Base-by-base conservation (phyloP, 352 stramenopile species). In the Globisporangium uncinulatum region DNA sequence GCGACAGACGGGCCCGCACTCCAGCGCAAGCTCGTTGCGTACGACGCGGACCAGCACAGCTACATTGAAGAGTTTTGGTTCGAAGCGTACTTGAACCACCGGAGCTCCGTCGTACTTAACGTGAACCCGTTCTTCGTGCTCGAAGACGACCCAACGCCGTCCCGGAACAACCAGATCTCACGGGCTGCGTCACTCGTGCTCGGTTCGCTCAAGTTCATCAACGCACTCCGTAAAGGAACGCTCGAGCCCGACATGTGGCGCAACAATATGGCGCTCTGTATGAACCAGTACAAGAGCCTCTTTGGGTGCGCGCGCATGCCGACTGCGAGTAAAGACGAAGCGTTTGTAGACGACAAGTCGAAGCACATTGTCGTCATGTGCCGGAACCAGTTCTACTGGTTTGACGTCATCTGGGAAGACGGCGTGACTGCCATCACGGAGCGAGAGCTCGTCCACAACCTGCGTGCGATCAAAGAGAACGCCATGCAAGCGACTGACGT, bases 121-220 rank as follows among this genome's bases (percentile, higher is more conserved):
- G 80, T 98, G 20, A 99, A 99, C 69, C 94, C 95, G 32, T 98
- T 97, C 68, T 98, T 98, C 79, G 78, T 98, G 36, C 63, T 98
- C 36, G 91, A 98, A 57, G 85, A 94, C 66, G 87, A 96, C 64
- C 81, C 87, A 45, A 93, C 87, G 50, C 85, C 87, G 17, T 85
- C 76, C 41, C 75, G 84, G 32, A 97, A 97, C 61, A 81, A 94
- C 68, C 94, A 98, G 61, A 84, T 97, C 46, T 73, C 74, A 24
- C 81, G 93, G 44, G 94, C 94, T 6, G 86, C 92, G 59, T 94
- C 78, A 56, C 77, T 99, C 15, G 79, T 93, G 13, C 86, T 98
- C 56, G 86, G 92, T 34, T 87, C 89, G 24, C 76, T 98, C 66
- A 97, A 94, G 74, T 97, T 98, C 59, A 89, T 96, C 54, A 83